Evolutionary conservation across 1,284 basidiomycete genomes (phyloP), one percentile per base, ranked within the genome.

Genomic region (Marasmius fiardii): DNA sequence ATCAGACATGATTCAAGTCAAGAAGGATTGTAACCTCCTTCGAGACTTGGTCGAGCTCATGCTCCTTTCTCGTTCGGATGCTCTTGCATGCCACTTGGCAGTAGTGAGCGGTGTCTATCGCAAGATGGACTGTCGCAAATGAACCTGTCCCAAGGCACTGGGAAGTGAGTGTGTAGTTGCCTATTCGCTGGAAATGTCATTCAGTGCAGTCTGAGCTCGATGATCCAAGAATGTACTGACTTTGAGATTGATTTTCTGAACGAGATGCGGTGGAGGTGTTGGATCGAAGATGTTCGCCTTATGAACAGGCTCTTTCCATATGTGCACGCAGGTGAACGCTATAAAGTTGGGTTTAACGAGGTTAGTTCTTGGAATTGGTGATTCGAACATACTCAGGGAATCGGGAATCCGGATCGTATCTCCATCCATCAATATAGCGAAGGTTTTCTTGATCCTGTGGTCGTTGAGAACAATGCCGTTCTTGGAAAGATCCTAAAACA

Each of bases 1-100:
- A 51, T 5, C 6, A 65, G 39, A 90, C 90, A 69, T 94, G 92
- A 58, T 81, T 72, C 21, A 93, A 70, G 1, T 75, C 76, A 63
- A 82, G 81, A 20, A 93, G 73, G 51, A 93, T 85, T 51, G 80
- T 78, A 16, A 91, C 84, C 70, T 94, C 92, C 62, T 86, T 87
- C 78, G 84, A 82, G 16, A 90, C 81, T 61, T 83, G 82, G 14
- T 72, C 77, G 37, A 82, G 65, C 50, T 86, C 85, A 34, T 74
- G 72, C 24, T 78, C 79, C 43, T 76, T 77, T 59, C 79, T 84
- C 33, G 78, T 77, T 58, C 79, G 81, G 61, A 93, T 86, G 51
- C 83, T 90, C 68, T 94, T 94, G 71, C 90, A 91, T 7, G 92
- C 92, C 24, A 90, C 88, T 69, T 93, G 92, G 47, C 82, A 77